Conservation (phyloP, 768 basidiomycete species). For the Mycena pura region DNA sequence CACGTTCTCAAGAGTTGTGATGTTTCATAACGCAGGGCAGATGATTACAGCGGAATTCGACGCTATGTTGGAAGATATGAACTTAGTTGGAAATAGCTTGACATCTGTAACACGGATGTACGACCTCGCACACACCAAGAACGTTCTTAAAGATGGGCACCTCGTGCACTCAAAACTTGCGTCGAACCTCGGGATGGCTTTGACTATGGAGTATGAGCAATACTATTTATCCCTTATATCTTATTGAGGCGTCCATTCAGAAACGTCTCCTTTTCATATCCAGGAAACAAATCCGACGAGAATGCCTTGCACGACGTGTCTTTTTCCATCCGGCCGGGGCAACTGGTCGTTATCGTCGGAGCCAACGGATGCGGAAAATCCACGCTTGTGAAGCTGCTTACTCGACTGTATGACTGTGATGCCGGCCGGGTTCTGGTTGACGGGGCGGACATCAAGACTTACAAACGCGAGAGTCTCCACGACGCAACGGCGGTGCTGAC, state of each 20-base stretch:
- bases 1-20: conserved; percentile 46
- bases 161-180: neutral
- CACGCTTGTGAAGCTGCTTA: conserved; percentile 50
- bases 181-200: neutral
- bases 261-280: conserved; percentile 47
- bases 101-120: neutral
- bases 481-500: conserved; percentile 46
- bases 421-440: conserved; percentile 49
- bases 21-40: conserved; percentile 34
- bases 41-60: neutral
- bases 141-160: neutral
- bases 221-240: neutral
- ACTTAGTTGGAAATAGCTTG: conserved; percentile 1
- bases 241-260: conserved; percentile 27
- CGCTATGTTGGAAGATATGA: conserved; percentile 20
- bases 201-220: conserved; percentile 31
- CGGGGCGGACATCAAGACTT: conserved; percentile 38
- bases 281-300: conserved; percentile 16
- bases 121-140: neutral
- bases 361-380: conserved; percentile 53
- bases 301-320: conserved; percentile 40
- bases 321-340: conserved; percentile 46
- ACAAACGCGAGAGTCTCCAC: conserved; percentile 39
- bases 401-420: conserved; percentile 37
- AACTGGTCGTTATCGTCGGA: conserved; percentile 55